Conservation (phyloP, 2,329 filamentous ascomycete species). For the Ploettnerulaceae sp. region DNA sequence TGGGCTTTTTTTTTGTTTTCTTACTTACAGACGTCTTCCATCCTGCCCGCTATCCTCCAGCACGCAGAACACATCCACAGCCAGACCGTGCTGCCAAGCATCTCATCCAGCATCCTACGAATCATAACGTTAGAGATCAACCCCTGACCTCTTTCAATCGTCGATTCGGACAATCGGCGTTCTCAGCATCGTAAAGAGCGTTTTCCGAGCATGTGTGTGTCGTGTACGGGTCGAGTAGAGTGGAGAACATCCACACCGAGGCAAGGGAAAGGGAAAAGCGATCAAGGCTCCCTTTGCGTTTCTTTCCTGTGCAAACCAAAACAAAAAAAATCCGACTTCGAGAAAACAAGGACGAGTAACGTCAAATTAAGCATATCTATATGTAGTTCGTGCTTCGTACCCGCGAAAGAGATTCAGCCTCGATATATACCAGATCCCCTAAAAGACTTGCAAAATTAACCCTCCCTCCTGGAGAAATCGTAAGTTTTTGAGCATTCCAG, state of each 20-base stretch:
- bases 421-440: slow-evolving; percentile 9
- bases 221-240: no score
- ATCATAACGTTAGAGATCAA: slow-evolving; percentile 15
- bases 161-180: not conserved
- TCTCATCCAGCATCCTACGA: slow-evolving; percentile 10
- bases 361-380: no score
- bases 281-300: no score
- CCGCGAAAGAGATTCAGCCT: not conserved
- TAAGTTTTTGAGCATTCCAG: slow-evolving; percentile 16
- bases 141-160: not conserved
- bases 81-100: slow-evolving; percentile 11
- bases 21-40: slow-evolving; percentile 15
- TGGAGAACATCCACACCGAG: no score
- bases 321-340: no score
- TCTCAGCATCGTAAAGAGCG: not conserved
- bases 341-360: no score
- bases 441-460: not conserved
- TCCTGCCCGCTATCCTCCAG: not conserved
- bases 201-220: no score
- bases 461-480: slow-evolving; percentile 9
- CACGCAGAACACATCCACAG: slow-evolving; percentile 1
- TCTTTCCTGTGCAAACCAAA: no score
- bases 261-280: no score
- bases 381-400: no score
- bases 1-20: not conserved